Base-by-base conservation (phyloP, 345 rosid species). In the Citrus glauca region DNA sequence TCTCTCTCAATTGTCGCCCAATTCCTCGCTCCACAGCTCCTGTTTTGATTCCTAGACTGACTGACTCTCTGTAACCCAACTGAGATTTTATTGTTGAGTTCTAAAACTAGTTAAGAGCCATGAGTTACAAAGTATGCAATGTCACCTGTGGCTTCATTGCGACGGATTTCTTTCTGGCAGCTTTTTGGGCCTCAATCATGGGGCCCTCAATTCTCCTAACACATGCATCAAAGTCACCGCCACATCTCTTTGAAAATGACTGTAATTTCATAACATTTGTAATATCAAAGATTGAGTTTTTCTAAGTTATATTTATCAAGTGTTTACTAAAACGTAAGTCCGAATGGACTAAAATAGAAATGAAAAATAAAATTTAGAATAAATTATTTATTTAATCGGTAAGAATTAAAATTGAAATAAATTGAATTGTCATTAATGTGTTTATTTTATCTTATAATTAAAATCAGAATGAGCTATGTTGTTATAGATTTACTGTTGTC, bases 21-120 rank as follows among this genome's bases (percentile, higher is more conserved):
- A 69, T 83, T 82, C 85, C 85, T 87, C 86, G 89, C 85, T 87
- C 87, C 78, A 81, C 87, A 62, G 76, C 82, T 75, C 84, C 86
- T 71, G 72, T 66, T 83, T 83, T 78, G 30, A 64, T 74, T 82
- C 80, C 87, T 75, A 76, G 75, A 86, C 83, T 78, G 63, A 55
- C 85, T 82, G 76, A 72, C 64, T 40, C 74, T 67, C 65, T 56
- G 66, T 59, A 38, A 59, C 72, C 57, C 55, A 63, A 74, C 67
- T 67, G 24, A 53, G 19, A 13, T 61, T 24, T 38, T 62, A n/a
- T 24, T 50, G 32, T 37, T 14, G 61, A 57, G 22, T 71, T 55
- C 79, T 55, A 76, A 59, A 81, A 20, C 73, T 62, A 76, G 84
- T 4, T 50, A 76, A 50, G 48, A 35, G 79, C 5, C 77, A 69